These are phyloP conservation scores for Bretziella fagacearum DNA, from an alignment of 2,329 filamentous ascomycete species.

Conservation along the genomic window DNA sequence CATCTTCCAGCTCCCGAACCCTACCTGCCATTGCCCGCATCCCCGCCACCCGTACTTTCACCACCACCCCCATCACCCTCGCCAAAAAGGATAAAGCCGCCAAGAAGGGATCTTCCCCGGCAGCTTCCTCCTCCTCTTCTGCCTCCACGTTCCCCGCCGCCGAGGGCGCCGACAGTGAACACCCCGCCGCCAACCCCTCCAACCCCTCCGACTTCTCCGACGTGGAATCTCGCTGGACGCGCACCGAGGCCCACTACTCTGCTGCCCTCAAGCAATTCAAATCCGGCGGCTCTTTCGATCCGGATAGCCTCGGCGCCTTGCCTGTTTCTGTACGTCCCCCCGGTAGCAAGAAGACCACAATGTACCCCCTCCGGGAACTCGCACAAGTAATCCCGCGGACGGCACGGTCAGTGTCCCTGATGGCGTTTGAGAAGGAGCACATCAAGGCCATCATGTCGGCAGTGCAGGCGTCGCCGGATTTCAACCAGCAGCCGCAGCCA, in stretches of 20 bases:
- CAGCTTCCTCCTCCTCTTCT: constrained; percentile 15
- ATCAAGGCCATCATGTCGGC: constrained; percentile 40
- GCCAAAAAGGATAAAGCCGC: constrained; percentile 23
- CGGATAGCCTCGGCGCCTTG: constrained; percentile 30
- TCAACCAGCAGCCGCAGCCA: constrained; percentile 44
- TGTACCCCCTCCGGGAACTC: constrained; percentile 36
- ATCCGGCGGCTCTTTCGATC: constrained; percentile 35
- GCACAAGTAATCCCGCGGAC: constrained; percentile 35
- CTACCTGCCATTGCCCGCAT: not conserved
- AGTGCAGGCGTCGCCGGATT: constrained; percentile 33
- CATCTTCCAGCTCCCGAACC: not conserved
- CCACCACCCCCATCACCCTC: constrained; percentile 21
- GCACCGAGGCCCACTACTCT: constrained; percentile 27
- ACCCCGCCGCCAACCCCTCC: constrained; percentile 23
- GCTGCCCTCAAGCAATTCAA: constrained; percentile 27
- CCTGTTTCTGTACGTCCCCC: constrained; percentile 21
- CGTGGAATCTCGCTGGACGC: constrained; percentile 28
- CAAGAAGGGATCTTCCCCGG: constrained; percentile 15
- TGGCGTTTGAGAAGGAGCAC: constrained; percentile 27
- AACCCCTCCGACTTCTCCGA: constrained; percentile 34
- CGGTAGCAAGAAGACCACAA: constrained; percentile 14
- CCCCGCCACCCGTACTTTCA: constrained; percentile 15
- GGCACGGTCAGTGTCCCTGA: constrained; percentile 26
- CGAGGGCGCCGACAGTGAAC: constrained; percentile 17
- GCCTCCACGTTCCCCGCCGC: constrained; percentile 16